These are phyloP conservation scores for Blastobotrys malaysiensis DNA, from an alignment of 1,139 yeast species.

Conservation along the genomic window DNA sequence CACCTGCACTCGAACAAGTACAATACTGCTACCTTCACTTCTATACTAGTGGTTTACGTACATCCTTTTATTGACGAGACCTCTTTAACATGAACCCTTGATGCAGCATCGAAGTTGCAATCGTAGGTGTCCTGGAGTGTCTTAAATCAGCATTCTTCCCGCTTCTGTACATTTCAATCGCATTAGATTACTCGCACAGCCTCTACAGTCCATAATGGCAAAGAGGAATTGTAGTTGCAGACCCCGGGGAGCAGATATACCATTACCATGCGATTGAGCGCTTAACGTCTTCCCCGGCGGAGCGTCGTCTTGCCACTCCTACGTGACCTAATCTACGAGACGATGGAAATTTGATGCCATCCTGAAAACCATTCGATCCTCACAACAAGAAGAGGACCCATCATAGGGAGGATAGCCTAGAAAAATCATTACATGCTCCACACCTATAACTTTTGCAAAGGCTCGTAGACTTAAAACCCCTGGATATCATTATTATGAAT, in stretches of 20 bases:
- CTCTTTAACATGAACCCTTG: too few species aligned
- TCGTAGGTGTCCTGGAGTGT: background rate
- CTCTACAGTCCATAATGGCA: background rate
- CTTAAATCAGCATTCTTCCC: background rate
- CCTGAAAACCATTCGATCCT: background rate
- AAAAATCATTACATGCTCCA: too few species aligned
- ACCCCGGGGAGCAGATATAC: background rate
- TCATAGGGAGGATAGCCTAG: background rate
- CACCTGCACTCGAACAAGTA: too few species aligned
- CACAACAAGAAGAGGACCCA: background rate
- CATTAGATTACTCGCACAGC: background rate
- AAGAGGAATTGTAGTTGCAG: background rate
- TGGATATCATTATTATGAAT: slow-evolving; percentile 5
- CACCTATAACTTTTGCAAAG: too few species aligned
- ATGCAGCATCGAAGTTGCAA: background rate
- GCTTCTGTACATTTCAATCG: background rate
- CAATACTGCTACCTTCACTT: too few species aligned
- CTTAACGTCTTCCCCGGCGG: background rate
- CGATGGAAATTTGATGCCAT: background rate
- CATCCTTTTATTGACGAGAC: too few species aligned
- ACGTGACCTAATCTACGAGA: background rate
- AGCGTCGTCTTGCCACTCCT: background rate
- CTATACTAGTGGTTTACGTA: too few species aligned
- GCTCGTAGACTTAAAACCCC: background rate
- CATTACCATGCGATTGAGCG: background rate